These are phyloP conservation scores for Fusarium nisikadoi DNA, from an alignment of 2,329 filamentous ascomycete species.

Conservation along the genomic window DNA sequence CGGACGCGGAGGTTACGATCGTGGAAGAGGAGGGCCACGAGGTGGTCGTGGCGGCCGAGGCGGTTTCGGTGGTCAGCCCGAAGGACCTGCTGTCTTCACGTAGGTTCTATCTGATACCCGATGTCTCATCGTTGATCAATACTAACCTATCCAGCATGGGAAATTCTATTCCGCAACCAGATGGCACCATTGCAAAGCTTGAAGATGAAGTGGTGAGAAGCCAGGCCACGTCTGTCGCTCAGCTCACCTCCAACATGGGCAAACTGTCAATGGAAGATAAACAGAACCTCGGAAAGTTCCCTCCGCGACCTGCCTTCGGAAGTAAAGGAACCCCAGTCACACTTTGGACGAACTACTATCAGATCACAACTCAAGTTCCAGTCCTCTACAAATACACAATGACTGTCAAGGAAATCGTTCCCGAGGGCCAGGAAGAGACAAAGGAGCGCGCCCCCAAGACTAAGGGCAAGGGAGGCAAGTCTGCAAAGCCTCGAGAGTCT, in stretches of 20 bases:
- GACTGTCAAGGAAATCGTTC: conserved; percentile 46
- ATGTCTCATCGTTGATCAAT: background rate
- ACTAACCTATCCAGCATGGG: conserved; percentile 39
- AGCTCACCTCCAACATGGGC: conserved; percentile 52
- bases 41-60: conserved; percentile 31
- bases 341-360: conserved; percentile 67
- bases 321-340: conserved; percentile 53
- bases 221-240: conserved; percentile 43
- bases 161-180: conserved; percentile 33
- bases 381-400: conserved; percentile 60
- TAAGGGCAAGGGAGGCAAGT: conserved; percentile 26
- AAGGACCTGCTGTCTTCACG: conserved; percentile 32
- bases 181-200: conserved; percentile 48
- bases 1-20: conserved; percentile 34
- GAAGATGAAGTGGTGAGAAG: conserved; percentile 54
- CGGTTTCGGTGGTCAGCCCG: background rate
- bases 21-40: conserved; percentile 36
- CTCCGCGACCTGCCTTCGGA: conserved; percentile 62
- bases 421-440: conserved; percentile 16
- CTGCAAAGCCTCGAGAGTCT: conserved; percentile 10
- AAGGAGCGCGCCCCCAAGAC: conserved; percentile 6
- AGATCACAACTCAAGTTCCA: conserved; percentile 52
- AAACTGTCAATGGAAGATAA: conserved; percentile 47
- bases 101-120: conserved; percentile 15
- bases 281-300: conserved; percentile 49